Base-by-base conservation (phyloP, 495 filamentous ascomycete species). In the Neurospora sp. region DNA sequence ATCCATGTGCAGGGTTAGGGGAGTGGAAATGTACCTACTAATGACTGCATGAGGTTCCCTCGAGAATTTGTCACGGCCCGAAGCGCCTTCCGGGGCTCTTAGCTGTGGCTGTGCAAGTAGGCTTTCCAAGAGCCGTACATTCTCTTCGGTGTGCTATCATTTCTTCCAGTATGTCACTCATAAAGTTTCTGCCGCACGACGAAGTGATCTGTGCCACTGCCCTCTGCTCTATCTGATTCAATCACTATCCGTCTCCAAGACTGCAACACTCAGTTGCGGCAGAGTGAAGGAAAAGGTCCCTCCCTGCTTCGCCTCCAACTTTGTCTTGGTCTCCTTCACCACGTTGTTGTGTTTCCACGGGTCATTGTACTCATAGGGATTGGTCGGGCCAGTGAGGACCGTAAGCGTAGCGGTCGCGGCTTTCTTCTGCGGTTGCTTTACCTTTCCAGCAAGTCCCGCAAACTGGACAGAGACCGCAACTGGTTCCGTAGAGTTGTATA, bases 401-500 rank as follows among this genome's bases (percentile, higher is more conserved):
- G 88, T 91, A 78, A 93, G 80, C 34, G 84, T 83, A 0, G 86
- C 90, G 15, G 71, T 79, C 0, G 85, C 79, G 6, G 85, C 86
- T 19, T 62, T 62, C 54, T 62, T 62, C 0, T 31, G 24, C 15
- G 54, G 24, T 3, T 62, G 54, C 54, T 62, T 62, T 31, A 62
- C 54, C 54, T 73, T 73, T 1, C 80, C 74, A 13, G 73, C 72
- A 15, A 89, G 74, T 6, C 88, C 88, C 17, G 87, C 86, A 71
- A 92, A 92, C 5, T 78, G 78, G 19, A 92, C 73, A 5, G 80
- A 81, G 19, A 92, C 82, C 0, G 86, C 80, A 31, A 86, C 80
- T 4, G 81, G 76, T 5, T 74, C 81, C 17, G 74, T 78, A 21
- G 90, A 89, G 81, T 93, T 92, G 81, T 92, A 93, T 1, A 90